These are phyloP conservation scores for Microstegium vimineum DNA, from an alignment of 176 grass and related monocot genomes.

Conservation along the genomic window DNA sequence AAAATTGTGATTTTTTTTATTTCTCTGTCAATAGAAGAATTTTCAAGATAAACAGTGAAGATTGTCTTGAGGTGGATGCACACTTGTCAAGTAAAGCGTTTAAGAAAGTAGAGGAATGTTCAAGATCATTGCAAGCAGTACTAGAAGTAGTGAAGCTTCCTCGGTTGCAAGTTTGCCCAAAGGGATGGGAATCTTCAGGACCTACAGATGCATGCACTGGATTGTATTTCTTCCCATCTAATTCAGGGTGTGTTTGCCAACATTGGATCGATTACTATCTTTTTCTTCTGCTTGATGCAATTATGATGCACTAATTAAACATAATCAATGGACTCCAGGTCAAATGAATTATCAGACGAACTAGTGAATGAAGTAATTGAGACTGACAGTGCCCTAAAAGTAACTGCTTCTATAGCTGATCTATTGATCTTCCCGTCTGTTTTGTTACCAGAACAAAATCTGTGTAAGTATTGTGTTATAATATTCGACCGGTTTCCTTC, in stretches of 20 bases:
- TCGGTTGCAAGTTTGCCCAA: slow-evolving; percentile 45
- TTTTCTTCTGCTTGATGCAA: slow-evolving; percentile 5
- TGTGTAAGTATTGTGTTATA: slow-evolving; percentile 24
- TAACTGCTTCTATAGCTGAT: slow-evolving; percentile 28
- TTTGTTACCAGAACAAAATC: slow-evolving; percentile 41
- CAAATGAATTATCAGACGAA: slow-evolving; percentile 28
- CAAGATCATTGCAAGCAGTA: slow-evolving; percentile 33
- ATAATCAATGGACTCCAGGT: slow-evolving; percentile 12
- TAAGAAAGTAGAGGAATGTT: slow-evolving; percentile 33
- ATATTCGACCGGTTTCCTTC: not conserved
- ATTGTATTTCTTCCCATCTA: slow-evolving; percentile 67
- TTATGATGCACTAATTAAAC: slow-evolving; percentile 2
- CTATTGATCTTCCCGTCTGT: slow-evolving; percentile 54
- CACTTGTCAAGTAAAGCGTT: slow-evolving; percentile 60
- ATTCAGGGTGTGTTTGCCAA: slow-evolving; percentile 29
- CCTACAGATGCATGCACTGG: slow-evolving; percentile 55
- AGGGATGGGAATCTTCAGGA: slow-evolving; percentile 39
- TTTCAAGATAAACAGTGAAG: slow-evolving; percentile 38
- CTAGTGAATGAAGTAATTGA: slow-evolving; percentile 34
- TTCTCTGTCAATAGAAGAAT: slow-evolving; percentile 46
- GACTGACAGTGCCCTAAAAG: slow-evolving; percentile 36
- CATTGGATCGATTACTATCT: not conserved
- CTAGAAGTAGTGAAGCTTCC: slow-evolving; percentile 49
- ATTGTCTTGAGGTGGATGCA: slow-evolving; percentile 35
- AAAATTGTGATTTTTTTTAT: slow-evolving; percentile 10